Evolutionary conservation across 1,284 basidiomycete species (phyloP), one percentile per base, ranked within the genome.

Genomic region (Malassezia equina): DNA sequence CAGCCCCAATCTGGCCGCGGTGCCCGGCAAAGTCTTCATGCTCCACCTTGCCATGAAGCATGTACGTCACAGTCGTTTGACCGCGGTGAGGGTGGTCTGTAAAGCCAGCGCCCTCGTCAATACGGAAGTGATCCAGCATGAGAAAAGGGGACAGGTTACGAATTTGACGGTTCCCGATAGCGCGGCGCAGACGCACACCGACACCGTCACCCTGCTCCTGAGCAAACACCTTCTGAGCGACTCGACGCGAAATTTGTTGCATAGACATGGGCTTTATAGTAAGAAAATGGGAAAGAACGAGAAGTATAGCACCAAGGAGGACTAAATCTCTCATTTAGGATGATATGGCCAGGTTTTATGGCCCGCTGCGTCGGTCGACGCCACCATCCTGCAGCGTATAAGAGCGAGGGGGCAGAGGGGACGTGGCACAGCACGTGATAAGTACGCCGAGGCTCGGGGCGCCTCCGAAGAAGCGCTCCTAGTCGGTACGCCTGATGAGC

Each of bases 1-100:
- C 90, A 4, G 84, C 77, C 41, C 83, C 82, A 59, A 95, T 86
- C 7, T 59, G 64, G 2, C 66, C 78, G 55, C 57, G 80, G 75
- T 95, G 88, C 2, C 91, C 90, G 4, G 84, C 84, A 27, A 89
- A 93, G 74, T 96, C 93, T 76, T 96, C 91, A 69, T 96, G 91
- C 55, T 81, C 79, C 63, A 82, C 84, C 45, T 70, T 82, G 79
- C 91, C 91, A 74, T 88, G 79, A 0, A 91, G 78, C 81, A 94
- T 85, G 73, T 91, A 93, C 0, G 90, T 91, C 1, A 80, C 72
- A 0, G 79, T 78, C 3, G 70, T 57, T 59, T 61, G 50, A 7
- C 63, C 65, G 1, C 65, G 42, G 73, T 93, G 89, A 2, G 89
- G 88, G 65, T 93, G 90, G 70, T 93, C 77, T 0, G 78, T 76